Evolutionary conservation across 2,329 filamentous ascomycete species (phyloP), one percentile per base, ranked within the genome.

Genomic region (Samsoniella hepiali): DNA sequence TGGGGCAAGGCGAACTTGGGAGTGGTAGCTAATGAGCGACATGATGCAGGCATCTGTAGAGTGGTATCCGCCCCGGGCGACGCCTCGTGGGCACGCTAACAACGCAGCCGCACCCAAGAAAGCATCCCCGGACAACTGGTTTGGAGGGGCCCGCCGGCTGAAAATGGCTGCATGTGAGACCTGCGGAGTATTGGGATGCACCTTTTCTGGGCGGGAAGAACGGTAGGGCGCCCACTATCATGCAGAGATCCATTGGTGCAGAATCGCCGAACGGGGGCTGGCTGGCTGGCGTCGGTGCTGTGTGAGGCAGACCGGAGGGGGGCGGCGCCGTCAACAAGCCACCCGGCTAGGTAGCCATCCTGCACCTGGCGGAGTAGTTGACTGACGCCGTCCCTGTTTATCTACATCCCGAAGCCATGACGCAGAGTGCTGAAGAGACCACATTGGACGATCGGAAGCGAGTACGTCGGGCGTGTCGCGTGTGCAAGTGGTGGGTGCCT

Each of bases 21-120:
- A 17, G n/a, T 38, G 32, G 32, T 13, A 49, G 22, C 15, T n/a
- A 54, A 27, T n/a, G 38, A 44, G 27, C 58, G 13, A 15, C 50
- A 49, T 29, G 17, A 62, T 55, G 47, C 50, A 62, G 58, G 22
- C 38, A 54, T 59, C 57, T 29, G 57, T 22, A 34, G 15, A 13
- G 29, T n/a, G 27, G 51, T 55, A 51, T n/a, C 58, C 38, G 50
- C 47, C 40, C 29, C 40, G 32, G 59, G 50, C 59, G 32, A 55
- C 59, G 50, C 59, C 59, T 62, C 59, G 51, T 62, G 59, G 59
- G 51, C 40, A 62, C 50, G 59, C 59, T 62, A 62, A 49, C 31
- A 62, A 49, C 31, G 50, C 59, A 62, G 59, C 59, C 59, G 36
- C 59, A 55, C 38, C 32, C 40, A 45, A 40, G 59, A 17, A 22